Conservation (phyloP, 2,329 filamentous ascomycete species). For the Cadophora sp. region DNA sequence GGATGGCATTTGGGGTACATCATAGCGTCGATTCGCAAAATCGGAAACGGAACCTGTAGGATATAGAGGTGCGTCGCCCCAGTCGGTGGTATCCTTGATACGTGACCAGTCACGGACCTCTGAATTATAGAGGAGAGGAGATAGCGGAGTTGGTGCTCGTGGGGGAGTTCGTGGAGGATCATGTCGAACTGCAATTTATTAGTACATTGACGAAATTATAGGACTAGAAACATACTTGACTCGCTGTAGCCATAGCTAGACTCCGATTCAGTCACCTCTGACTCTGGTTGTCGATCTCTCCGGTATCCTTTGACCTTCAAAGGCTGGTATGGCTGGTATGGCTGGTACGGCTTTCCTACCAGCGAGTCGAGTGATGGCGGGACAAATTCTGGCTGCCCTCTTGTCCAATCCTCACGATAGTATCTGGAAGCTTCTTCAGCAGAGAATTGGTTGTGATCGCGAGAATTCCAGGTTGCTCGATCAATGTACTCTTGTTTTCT, state of each 20-base stretch:
- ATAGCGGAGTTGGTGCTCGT: constrained; percentile 29
- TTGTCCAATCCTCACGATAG: constrained; percentile 35
- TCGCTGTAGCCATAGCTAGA: constrained; percentile 8
- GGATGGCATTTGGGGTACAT: not conserved
- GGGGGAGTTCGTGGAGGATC: constrained; percentile 24
- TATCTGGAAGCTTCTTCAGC: constrained; percentile 31
- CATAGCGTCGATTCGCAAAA: too few relatives aligned
- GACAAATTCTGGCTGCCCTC: constrained; percentile 5
- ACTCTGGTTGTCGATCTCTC: constrained; percentile 20
- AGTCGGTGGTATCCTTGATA: not conserved
- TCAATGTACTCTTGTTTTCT: constrained; percentile 31
- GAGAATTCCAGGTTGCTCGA: constrained; percentile 18
- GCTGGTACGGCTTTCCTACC: constrained; percentile 6
- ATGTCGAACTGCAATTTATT: constrained; percentile 17
- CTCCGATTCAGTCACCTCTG: constrained; percentile 27
- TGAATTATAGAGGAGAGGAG: constrained; percentile 8
- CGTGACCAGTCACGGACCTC: not conserved
- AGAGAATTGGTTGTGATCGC: constrained; percentile 14
- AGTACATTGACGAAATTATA: not conserved
- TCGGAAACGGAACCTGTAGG: constrained; percentile 14
- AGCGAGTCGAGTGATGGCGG: constrained; percentile 6
- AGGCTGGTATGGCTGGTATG: constrained; percentile 10
- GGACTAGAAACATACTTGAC: not conserved
- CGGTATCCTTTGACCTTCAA: constrained; percentile 20
- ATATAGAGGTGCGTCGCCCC: constrained; percentile 19